Conservation (phyloP, 192 early-diverging fungal genomes). For the Helicostylum pulchrum region DNA sequence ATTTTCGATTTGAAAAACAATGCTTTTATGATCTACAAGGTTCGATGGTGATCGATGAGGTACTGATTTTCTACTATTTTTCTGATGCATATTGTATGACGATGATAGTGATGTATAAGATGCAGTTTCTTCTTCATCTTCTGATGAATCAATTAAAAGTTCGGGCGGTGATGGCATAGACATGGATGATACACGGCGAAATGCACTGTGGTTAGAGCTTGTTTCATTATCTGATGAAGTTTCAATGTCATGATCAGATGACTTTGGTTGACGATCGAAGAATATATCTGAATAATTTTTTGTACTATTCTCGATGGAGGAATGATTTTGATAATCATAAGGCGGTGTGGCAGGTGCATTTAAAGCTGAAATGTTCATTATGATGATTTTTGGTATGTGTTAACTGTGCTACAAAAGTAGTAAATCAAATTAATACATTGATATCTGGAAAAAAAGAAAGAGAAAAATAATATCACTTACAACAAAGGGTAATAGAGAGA, state of each 20-base stretch:
- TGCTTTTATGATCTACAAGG: conserved; percentile 18
- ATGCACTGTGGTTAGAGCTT: neutral
- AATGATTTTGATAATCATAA: conserved; percentile 10
- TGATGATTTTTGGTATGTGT: no score
- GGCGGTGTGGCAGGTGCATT: conserved; percentile 10
- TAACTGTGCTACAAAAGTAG: no score
- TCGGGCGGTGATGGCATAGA: conserved; percentile 28
- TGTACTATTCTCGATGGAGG: neutral
- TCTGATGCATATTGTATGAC: neutral
- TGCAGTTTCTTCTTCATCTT: conserved; percentile 26
- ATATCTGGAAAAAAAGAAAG: no score
- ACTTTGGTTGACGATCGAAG: conserved; percentile 7
- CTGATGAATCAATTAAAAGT: conserved; percentile 28
- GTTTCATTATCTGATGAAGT: neutral
- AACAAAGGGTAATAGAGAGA: no score
- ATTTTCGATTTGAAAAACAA: conserved; percentile 26
- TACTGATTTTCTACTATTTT: conserved; percentile 21
- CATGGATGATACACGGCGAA: neutral
- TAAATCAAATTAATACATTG: no score
- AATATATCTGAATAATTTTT: neutral
- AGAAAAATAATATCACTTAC: no score
- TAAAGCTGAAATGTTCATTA: conserved; percentile 10
- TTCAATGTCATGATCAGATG: neutral
- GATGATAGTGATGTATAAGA: no score
- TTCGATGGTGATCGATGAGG: conserved; percentile 33